Base-by-base conservation (phyloP, 2,329 filamentous ascomycete species). In the Teratosphaeria gauchensis region DNA sequence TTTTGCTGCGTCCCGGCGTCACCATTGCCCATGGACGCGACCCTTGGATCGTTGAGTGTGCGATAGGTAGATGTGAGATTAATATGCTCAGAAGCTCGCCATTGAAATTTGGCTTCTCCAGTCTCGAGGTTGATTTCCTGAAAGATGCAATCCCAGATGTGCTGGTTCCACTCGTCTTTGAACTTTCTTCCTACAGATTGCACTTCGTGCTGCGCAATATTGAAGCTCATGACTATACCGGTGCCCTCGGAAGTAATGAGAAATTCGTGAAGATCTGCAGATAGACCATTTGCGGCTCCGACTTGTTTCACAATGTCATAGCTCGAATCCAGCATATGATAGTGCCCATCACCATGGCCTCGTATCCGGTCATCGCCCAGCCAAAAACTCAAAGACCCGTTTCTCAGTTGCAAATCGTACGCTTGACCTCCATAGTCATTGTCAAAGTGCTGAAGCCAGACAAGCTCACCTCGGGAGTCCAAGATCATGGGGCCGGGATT, bases 61-160 rank as follows among this genome's bases (percentile, higher is more conserved):
- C 66, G 69, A 54, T 65, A 69, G 2, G 65, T 68, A 74, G 78
- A 77, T 52, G 73, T 72, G 1, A 78, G 76, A 16, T 71, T 68
- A 33, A 82, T 72, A 66, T 84, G 78, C 48, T 83, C 80, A 1
- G 83, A 72, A 59, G 78, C 79, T 46, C 74, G 74, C 82, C 82
- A 84, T 63, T 84, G 78, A 62, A 84, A 84, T 9, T 83, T 61
- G 1, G 84, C 64, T 32, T 79, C 71, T 2, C 80, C 80, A 2
- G 78, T 82, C 30, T 76, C 72, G 30, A 82, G 76, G 61, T 82
- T 74, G 35, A 82, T 62, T 56, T 69, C 68, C 54, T 71, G 69
- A 56, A 71, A 68, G 7, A 70, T 42, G 38, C 63, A 65, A 38
- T 71, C 68, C 69, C 66, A 68, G 42, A 70, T 67, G 32, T n/a